Percentiles rank a stretch among this genome's conserved stretches.
Evolutionary conservation across 2,329 filamentous ascomycete species (phyloP).

Genomic region (Fusarium sublunatum): DNA sequence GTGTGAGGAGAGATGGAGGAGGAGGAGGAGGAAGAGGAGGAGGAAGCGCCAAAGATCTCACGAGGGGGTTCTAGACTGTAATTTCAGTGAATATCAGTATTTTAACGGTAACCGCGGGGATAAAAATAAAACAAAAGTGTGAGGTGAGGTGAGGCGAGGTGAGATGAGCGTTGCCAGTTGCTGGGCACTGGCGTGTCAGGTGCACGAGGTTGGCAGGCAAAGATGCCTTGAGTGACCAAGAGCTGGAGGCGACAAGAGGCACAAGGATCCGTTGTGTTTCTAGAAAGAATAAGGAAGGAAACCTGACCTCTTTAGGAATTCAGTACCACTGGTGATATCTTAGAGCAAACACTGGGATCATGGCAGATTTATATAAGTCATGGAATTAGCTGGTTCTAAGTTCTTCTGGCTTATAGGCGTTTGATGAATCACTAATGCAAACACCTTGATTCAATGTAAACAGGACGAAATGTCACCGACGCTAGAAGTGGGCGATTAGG

Average conservation of each 20-base stretch:
- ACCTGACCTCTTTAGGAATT: neutral
- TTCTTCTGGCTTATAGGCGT: neutral
- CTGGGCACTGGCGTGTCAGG: constrained; percentile 15
- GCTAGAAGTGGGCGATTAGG: constrained; percentile 7
- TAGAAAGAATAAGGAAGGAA: neutral
- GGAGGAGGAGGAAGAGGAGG: neutral
- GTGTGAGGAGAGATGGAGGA: neutral
- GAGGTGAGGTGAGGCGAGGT: neutral
- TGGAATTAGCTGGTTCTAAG: neutral
- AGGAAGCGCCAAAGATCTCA: neutral
- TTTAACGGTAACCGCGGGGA: neutral
- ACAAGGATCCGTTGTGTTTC: neutral
- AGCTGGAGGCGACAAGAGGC: neutral
- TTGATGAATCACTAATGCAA: neutral
- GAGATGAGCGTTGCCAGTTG: constrained; percentile 4
- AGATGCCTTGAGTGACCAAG: neutral
- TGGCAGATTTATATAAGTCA: neutral
- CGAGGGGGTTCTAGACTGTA: neutral
- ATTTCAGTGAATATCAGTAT: no score
- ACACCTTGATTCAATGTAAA: neutral
- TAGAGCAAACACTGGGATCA: neutral
- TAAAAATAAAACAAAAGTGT: neutral
- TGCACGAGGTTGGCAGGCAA: constrained; percentile 5
- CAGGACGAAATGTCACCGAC: neutral
- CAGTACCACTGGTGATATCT: neutral